Percentiles rank a stretch among this genome's conserved stretches.
These are phyloP conservation scores for Astathelohania contejeani DNA, from an alignment of 371 early-diverging fungal species.

Conservation along the genomic window DNA sequence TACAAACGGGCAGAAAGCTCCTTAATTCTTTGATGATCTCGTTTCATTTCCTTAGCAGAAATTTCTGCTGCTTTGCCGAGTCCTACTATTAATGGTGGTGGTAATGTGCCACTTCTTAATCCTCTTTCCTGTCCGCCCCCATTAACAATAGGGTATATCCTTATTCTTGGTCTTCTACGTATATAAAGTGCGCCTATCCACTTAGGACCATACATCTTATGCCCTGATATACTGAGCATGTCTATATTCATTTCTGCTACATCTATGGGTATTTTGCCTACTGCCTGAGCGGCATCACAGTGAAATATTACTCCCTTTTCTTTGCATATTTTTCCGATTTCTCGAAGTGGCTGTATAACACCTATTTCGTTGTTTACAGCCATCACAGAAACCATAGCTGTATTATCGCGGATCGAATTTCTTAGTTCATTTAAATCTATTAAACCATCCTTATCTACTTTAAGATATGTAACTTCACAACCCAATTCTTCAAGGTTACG, in stretches of 20 bases:
- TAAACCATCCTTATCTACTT: conserved; percentile 69
- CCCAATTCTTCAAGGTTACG: conserved; percentile 84
- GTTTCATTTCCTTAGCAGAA: conserved; percentile 67
- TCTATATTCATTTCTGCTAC: conserved; percentile 87
- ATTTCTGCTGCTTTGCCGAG: conserved; percentile 82
- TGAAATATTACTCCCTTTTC: conserved; percentile 53
- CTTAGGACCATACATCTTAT: conserved; percentile 97
- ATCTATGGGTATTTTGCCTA: conserved; percentile 85
- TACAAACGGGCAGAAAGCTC: conserved; percentile 15
- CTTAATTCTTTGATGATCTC: conserved; percentile 51
- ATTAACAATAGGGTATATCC: conserved; percentile 71
- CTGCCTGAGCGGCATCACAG: conserved; percentile 96
- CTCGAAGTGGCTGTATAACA: conserved; percentile 78
- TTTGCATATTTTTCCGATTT: conserved; percentile 59
- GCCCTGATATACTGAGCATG: conserved; percentile 84
- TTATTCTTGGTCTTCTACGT: conserved; percentile 78
- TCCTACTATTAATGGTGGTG: conserved; percentile 82
- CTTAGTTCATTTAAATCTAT: conserved; percentile 59
- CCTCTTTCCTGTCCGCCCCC: conserved; percentile 99
- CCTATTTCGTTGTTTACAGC: conserved; percentile 98
- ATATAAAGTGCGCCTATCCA: conserved; percentile 88
- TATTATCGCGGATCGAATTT: conserved; percentile 70
- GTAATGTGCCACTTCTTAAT: conserved; percentile 84
- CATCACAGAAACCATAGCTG: conserved; percentile 83
- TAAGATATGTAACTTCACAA: conserved; percentile 78